These are phyloP conservation scores for Sporothrix humicola DNA, from an alignment of 2,329 filamentous ascomycete genomes.

Conservation along the genomic window DNA sequence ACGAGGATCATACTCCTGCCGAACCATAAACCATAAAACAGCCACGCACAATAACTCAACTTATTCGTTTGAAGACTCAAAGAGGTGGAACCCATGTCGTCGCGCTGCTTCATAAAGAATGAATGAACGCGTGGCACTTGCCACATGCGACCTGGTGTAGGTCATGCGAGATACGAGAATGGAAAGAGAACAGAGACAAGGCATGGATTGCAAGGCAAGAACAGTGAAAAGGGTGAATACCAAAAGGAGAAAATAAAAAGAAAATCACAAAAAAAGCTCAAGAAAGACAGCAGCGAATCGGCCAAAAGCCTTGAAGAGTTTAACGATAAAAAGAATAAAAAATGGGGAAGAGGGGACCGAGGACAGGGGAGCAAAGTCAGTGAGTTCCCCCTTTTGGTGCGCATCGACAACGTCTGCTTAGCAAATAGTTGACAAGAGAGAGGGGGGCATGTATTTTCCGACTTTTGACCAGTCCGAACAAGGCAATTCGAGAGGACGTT, in stretches of 20 bases:
- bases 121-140: constrained; percentile 28
- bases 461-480: constrained; percentile 7
- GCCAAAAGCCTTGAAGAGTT: background rate
- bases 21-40: constrained; percentile 27
- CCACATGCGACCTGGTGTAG: constrained; percentile 23
- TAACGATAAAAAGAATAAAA: background rate
- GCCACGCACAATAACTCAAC: background rate
- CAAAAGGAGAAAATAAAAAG: background rate
- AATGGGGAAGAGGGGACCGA: constrained; percentile 8
- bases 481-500: constrained; percentile 6
- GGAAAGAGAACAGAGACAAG: background rate
- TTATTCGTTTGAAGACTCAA: background rate
- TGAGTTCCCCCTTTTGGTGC: background rate
- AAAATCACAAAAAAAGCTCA: background rate
- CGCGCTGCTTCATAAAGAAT: constrained; percentile 26
- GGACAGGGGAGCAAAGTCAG: background rate
- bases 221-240: background rate
- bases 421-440: background rate
- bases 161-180: constrained; percentile 18
- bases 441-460: constrained; percentile 10
- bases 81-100: background rate
- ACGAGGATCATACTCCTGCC: constrained; percentile 19
- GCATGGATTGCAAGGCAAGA: background rate
- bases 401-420: constrained; percentile 18
- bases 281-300: background rate